phyloP scores from a whole-genome alignment of 257 asterid genomes.

The Fraxinus excelsior region DNA sequence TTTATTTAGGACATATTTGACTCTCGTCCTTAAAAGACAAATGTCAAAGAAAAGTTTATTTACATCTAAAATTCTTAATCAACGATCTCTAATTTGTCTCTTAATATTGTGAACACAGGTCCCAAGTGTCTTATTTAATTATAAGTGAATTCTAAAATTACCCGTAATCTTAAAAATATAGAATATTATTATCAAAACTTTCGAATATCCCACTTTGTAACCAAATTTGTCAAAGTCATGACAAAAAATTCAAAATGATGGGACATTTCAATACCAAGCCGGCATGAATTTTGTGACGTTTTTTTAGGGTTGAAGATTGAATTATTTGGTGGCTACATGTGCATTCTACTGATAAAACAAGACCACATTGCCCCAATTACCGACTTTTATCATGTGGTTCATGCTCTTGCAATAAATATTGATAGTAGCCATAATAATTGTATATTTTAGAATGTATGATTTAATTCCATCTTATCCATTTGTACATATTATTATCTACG shows the following conservation, averaged over 20 bases:
- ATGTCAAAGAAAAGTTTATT: background rate
- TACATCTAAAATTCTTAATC: background rate
- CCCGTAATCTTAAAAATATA: too few species aligned
- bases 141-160: background rate
- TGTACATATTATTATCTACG: background rate
- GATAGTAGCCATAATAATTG: background rate
- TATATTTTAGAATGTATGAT: background rate
- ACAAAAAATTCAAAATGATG: constrained; percentile 28
- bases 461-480: too few species aligned
- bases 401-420: background rate
- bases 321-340: constrained; percentile 31
- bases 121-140: background rate
- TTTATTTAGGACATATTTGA: background rate
- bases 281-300: constrained; percentile 26
- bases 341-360: constrained; percentile 28
- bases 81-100: background rate
- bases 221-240: constrained; percentile 28
- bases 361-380: constrained; percentile 22
- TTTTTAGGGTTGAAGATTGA: constrained; percentile 21
- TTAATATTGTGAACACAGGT: background rate
- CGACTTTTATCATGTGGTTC: constrained; percentile 19
- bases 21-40: background rate
- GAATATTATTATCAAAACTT: background rate
- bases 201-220: background rate
- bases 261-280: constrained; percentile 18